Base-by-base conservation (phyloP, 2,329 filamentous ascomycete genomes). In the Paecilomyces formosus region DNA sequence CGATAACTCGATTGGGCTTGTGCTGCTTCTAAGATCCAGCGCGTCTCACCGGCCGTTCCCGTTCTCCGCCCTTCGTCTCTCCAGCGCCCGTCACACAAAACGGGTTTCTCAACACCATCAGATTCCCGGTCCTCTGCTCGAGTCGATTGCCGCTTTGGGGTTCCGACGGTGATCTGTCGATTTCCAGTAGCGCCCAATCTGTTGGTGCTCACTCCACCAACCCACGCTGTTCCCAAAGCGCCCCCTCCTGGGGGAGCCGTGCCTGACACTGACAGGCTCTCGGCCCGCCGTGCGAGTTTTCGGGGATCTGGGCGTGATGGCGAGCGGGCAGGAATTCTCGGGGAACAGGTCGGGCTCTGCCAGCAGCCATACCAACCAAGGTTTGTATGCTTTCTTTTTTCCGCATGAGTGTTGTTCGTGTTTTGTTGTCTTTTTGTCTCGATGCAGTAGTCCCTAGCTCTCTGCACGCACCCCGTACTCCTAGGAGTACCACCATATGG, bases 1-100 rank as follows among this genome's bases (percentile, higher is more conserved):
- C 56, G 52, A 53, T 45, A 58, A 58, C 62, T 65, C 57, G 57
- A 65, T 66, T 18, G 58, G 64, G 65, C 60, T 65, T 63, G 57
- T 62, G 64, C 64, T 66, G 58, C 62, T 13, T 8, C 11, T 31
- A 12, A 11, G 3, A 8, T 30, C 8, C 5, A 30, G 5, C 8
- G 5, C 8, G 5, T 15, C 31, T 52, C 18, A 7, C 28, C 28
- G 21, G 53, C 15, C 52, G 62, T 60, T 56, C 61, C 57, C 59
- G 60, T 55, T 60, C 39, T 45, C 39, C 39, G 39, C 53, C 33
- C 24, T 55, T 53, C 55, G 60, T 55, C 53, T 59, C 57, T 57
- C 52, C 30, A 31, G 30, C 3, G 8, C 30, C 30, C 39, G 39
- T 45, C 35, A 45, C 35, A 45, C 35, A 45, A 45, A 26, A 45